Percentiles rank a stretch among this genome's conserved stretches.
Evolutionary conservation across 2,329 filamentous ascomycete species (phyloP).

Genomic region (Colletotrichum coccodes): DNA sequence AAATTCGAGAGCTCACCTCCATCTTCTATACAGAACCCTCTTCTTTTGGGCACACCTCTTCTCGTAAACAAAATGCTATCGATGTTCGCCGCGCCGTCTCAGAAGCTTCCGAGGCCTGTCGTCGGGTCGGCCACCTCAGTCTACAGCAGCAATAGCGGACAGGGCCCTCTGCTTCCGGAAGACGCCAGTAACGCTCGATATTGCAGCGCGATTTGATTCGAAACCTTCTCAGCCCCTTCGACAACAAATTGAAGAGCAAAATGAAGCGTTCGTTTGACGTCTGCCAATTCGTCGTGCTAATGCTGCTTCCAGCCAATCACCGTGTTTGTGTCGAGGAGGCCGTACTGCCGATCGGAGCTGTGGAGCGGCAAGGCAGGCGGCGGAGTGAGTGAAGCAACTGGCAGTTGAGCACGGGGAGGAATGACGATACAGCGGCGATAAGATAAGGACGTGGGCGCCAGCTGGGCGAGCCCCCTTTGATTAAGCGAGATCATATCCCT

Average conservation of each 20-base stretch:
- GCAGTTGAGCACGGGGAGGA: conserved; percentile 9
- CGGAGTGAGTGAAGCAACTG: conserved; percentile 27
- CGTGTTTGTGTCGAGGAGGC: conserved; percentile 2
- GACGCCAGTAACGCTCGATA: background rate
- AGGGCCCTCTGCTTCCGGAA: background rate
- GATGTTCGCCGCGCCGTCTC: background rate
- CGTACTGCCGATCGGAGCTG: conserved; percentile 20
- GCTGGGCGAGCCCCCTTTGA: background rate
- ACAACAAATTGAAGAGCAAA: background rate
- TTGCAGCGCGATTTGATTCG: background rate
- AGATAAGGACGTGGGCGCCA: conserved; percentile 3
- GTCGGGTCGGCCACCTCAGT: background rate
- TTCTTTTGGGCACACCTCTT: background rate
- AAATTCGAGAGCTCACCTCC: conserved; percentile 25
- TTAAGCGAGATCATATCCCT: conserved; percentile 18
- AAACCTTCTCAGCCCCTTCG: background rate
- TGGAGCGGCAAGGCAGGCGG: conserved; percentile 19
- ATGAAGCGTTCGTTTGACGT: background rate
- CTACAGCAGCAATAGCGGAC: background rate
- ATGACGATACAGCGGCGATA: conserved; percentile 25
- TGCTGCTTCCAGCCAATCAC: conserved; percentile 14
- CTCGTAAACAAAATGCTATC: background rate
- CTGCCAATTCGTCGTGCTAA: background rate
- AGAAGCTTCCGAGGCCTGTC: background rate
- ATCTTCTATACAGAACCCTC: background rate